Evolutionary conservation across 2,329 filamentous ascomycete genomes (phyloP).

Genomic region (Bertia moriformis): DNA sequence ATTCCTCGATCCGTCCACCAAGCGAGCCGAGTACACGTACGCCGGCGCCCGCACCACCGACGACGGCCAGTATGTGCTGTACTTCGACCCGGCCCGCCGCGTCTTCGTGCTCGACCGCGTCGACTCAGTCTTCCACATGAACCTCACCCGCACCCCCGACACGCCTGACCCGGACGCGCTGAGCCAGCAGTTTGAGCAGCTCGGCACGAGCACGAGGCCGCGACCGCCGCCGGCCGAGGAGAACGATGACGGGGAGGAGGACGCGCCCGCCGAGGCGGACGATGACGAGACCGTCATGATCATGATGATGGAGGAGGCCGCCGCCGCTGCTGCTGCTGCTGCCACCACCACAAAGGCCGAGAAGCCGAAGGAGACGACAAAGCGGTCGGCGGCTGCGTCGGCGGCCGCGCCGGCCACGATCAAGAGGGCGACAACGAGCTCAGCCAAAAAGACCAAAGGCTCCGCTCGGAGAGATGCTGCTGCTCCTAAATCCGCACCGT

Average conservation of each 20-base stretch:
- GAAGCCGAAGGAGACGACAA: conserved; percentile 11
- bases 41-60: conserved; percentile 41
- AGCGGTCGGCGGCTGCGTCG: conserved; percentile 15
- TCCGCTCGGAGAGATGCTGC: conserved; percentile 5
- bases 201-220: conserved; percentile 22
- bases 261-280: conserved; percentile 6
- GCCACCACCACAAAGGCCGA: conserved; percentile 6
- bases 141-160: conserved; percentile 56
- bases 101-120: conserved; percentile 72
- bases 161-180: conserved; percentile 50
- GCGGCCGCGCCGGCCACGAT: conserved; percentile 5
- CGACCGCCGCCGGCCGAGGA: conserved; percentile 11
- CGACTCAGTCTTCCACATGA: conserved; percentile 76
- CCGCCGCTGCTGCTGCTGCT: neutral
- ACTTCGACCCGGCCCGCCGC: conserved; percentile 63
- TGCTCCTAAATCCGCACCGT: no score
- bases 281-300: no score
- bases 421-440: conserved; percentile 4
- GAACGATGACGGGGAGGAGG: conserved; percentile 6
- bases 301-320: conserved; percentile 6
- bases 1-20: conserved; percentile 36
- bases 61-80: conserved; percentile 47
- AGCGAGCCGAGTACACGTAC: conserved; percentile 48
- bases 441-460: conserved; percentile 4
- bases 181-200: conserved; percentile 51